phyloP scores from a whole-genome alignment of 163 green algal genomes.

The Scenedesmus sp. region DNA sequence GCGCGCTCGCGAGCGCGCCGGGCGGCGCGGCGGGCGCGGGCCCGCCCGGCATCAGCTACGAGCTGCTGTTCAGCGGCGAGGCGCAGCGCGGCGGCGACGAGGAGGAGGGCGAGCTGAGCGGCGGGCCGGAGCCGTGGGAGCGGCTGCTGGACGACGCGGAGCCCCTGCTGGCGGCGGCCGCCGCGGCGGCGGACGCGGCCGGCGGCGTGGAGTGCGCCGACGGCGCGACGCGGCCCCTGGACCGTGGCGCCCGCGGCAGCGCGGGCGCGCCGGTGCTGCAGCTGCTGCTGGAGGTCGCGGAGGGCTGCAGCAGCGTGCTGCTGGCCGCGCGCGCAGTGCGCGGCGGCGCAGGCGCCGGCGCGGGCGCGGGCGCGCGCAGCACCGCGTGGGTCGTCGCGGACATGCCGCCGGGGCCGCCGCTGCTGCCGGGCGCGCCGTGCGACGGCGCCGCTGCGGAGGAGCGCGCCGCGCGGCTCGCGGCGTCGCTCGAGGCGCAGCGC shows the following conservation, averaged over 20 bases:
- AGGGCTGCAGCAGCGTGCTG: slow-evolving; percentile 22
- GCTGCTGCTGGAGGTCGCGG: slow-evolving; percentile 33
- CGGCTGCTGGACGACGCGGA: slow-evolving; percentile 11
- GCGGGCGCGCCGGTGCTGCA: slow-evolving; percentile 11
- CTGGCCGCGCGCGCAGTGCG: slow-evolving; percentile 12
- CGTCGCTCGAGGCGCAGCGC: slow-evolving; percentile 40
- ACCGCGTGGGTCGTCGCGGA: neutral
- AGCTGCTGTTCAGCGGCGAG: neutral
- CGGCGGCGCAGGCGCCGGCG: neutral
- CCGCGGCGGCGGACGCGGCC: slow-evolving; percentile 22
- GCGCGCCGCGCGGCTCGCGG: slow-evolving; percentile 17
- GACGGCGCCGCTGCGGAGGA: slow-evolving; percentile 31
- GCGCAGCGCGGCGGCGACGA: slow-evolving; percentile 3
- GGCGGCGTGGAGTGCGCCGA: slow-evolving; percentile 16
- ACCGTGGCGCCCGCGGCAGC: neutral
- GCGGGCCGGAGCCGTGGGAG: slow-evolving; percentile 31
- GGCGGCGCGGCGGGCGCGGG: too few species aligned
- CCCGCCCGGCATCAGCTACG: neutral
- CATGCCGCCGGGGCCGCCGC: slow-evolving; percentile 9
- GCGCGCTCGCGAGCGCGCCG: neutral
- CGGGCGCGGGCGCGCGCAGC: neutral
- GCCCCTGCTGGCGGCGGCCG: slow-evolving; percentile 27
- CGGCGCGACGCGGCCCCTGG: neutral
- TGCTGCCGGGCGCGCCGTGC: too few species aligned
- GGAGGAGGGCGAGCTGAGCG: neutral